A percentile compares a stretch with the other conserved stretches of the same genome.
These are phyloP conservation scores for Kwoniella botswanensis DNA, from an alignment of 768 basidiomycete species.

Conservation along the genomic window DNA sequence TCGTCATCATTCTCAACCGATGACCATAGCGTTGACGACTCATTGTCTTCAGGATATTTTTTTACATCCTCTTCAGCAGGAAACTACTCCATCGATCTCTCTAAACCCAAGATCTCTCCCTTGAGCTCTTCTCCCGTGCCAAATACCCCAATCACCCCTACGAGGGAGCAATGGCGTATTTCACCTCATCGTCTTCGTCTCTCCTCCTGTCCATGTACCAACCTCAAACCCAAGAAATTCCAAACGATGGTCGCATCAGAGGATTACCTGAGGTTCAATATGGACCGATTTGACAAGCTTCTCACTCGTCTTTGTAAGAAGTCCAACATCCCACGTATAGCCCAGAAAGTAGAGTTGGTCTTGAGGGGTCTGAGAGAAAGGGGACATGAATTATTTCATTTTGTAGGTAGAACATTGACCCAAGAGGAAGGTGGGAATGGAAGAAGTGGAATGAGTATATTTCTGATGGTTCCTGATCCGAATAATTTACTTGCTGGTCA, in stretches of 20 bases:
- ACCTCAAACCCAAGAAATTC: not conserved
- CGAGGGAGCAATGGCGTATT: not conserved
- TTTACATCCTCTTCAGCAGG: not conserved
- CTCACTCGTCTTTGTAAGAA: not conserved
- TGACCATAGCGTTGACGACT: too few species aligned
- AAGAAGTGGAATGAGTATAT: conserved; percentile 21
- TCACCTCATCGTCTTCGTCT: not conserved
- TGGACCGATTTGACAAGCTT: conserved; percentile 17
- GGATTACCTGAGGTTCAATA: conserved; percentile 1
- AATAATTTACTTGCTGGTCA: conserved; percentile 10
- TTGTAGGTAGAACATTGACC: conserved; percentile 13
- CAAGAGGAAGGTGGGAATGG: not conserved
- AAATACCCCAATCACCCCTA: not conserved
- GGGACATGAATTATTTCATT: conserved; percentile 32
- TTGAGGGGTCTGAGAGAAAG: conserved; percentile 15
- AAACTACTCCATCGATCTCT: not conserved
- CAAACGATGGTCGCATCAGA: not conserved
- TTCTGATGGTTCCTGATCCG: conserved; percentile 30
- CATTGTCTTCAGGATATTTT: not conserved
- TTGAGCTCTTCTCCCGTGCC: not conserved
- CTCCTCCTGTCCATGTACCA: not conserved
- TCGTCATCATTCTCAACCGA: not conserved
- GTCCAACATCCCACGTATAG: not conserved
- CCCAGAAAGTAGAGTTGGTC: conserved; percentile 10
- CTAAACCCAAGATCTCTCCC: not conserved